Base-by-base conservation (phyloP, 2,329 filamentous ascomycete genomes). In the Albophoma yamanashiensis region DNA sequence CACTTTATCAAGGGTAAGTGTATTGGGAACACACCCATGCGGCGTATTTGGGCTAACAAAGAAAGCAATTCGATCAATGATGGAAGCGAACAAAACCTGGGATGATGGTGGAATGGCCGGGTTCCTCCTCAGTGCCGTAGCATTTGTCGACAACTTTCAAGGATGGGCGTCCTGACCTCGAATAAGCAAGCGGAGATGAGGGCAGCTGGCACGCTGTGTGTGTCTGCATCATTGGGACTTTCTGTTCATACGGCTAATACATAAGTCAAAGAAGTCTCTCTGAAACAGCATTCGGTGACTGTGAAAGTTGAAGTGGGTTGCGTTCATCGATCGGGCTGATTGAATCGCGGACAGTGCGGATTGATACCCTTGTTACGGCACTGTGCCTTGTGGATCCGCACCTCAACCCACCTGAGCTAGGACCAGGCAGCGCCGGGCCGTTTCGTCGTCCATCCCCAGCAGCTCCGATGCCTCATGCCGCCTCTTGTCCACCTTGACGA, bases 1-100 rank as follows among this genome's bases (percentile, higher is more conserved):
- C 89, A 96, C 74, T 97, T 86, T 69, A 86, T 97, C 39, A 96
- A 97, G 76, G 85, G 89, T 86, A 74, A 71, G 56, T 27, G 8
- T 25, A 14, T 40, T 39, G 14, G 45, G 11, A 22, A 22, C 36
- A 22, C 31, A 38, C 12, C 11, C 31, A 22, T 38, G 50, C 20
- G 22, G 31, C 50, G 14, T 36, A 31, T 39, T 15, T 14, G 22
- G 62, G 62, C 59, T 67, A 57, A 22, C 39, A 11, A n/a, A 25
- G 12, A 58, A 55, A 87, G 89, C 82, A 20, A 76, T 92, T 58
- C 83, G 91, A 52, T 85, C 89, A 2, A 87, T 93, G 78, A 86
- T 79, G 71, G 90, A 90, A 69, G 88, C 87, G 22, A 85, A 86
- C 17, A 80, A 79, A 62, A 91, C 88, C 0, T 93, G 89, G 89